Percentiles rank a stretch among this genome's conserved stretches.
Conservation (phyloP, 352 stramenopile species). For the Pythium folliculosum region DNA sequence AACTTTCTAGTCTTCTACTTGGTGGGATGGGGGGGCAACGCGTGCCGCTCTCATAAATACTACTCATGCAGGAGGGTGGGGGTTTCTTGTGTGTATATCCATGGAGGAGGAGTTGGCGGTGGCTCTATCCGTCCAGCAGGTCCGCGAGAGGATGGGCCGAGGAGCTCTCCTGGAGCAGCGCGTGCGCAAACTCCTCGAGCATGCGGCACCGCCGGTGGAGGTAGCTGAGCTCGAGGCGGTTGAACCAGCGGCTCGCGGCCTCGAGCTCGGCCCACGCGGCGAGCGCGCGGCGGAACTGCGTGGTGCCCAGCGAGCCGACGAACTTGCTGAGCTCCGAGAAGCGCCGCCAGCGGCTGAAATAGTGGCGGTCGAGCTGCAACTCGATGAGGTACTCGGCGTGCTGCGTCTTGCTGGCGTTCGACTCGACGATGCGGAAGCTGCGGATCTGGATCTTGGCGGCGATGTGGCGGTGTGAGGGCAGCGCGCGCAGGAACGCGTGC, state of each 20-base stretch:
- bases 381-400: slow-evolving; percentile 85
- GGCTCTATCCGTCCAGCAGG: slow-evolving; percentile 58
- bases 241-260: slow-evolving; percentile 73
- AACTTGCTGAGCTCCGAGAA: slow-evolving; percentile 78
- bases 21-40: neutral
- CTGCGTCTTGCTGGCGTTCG: slow-evolving; percentile 40
- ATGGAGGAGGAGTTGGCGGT: too few species aligned
- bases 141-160: slow-evolving; percentile 75
- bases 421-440: slow-evolving; percentile 82
- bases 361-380: slow-evolving; percentile 71
- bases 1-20: neutral
- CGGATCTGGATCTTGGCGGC: slow-evolving; percentile 80
- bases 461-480: slow-evolving; percentile 76
- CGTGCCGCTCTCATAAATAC: slow-evolving; percentile 11
- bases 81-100: neutral
- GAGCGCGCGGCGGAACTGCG: slow-evolving; percentile 58
- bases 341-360: slow-evolving; percentile 73
- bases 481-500: slow-evolving; percentile 60
- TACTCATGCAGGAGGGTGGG: slow-evolving; percentile 3
- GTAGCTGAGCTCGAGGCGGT: slow-evolving; percentile 82
- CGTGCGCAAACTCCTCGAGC: slow-evolving; percentile 78
- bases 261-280: slow-evolving; percentile 61
- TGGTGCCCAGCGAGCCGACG: slow-evolving; percentile 49
- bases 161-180: slow-evolving; percentile 70
- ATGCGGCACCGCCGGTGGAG: slow-evolving; percentile 76